phyloP scores from a whole-genome alignment of 306 rosid genomes.

The Urtica urens region DNA sequence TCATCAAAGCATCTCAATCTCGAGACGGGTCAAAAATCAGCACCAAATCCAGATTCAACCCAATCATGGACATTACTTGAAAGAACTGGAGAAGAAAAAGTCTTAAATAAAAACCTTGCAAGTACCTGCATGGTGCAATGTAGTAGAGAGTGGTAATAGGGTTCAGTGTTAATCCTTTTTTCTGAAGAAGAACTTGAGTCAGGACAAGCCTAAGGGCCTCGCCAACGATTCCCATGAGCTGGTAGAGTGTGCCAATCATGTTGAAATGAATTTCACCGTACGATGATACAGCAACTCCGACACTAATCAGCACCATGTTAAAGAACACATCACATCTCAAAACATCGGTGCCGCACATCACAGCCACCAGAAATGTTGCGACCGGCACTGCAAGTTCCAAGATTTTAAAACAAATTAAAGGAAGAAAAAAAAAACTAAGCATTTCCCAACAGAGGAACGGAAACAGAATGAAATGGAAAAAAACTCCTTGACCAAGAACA shows the following conservation, averaged over 20 bases:
- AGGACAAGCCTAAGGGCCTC: slow-evolving; percentile 93
- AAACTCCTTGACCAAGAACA: not conserved
- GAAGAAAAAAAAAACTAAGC: slow-evolving; percentile 7
- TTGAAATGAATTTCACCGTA: slow-evolving; percentile 95
- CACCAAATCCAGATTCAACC: too few species aligned
- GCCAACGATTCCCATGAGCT: slow-evolving; percentile 87
- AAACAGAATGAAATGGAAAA: not conserved
- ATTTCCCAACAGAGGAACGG: not conserved
- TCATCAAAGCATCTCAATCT: too few species aligned
- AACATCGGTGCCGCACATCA: slow-evolving; percentile 81
- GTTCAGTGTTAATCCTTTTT: slow-evolving; percentile 84
- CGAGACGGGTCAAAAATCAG: too few species aligned
- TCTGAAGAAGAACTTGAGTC: slow-evolving; percentile 91
- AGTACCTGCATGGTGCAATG: slow-evolving; percentile 97
- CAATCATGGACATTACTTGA: too few species aligned
- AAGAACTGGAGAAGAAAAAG: not conserved
- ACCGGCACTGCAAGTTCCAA: slow-evolving; percentile 98
- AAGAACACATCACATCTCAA: slow-evolving; percentile 86
- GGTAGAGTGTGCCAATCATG: slow-evolving; percentile 81
- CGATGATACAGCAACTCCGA: slow-evolving; percentile 90
- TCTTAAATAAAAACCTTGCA: too few species aligned
- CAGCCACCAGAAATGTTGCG: slow-evolving; percentile 84
- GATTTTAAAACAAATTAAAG: slow-evolving; percentile 11
- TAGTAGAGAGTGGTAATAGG: slow-evolving; percentile 91
- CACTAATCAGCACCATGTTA: slow-evolving; percentile 93